phyloP scores from a whole-genome alignment of 305 asterid genomes.

The Fraxinus nigra region DNA sequence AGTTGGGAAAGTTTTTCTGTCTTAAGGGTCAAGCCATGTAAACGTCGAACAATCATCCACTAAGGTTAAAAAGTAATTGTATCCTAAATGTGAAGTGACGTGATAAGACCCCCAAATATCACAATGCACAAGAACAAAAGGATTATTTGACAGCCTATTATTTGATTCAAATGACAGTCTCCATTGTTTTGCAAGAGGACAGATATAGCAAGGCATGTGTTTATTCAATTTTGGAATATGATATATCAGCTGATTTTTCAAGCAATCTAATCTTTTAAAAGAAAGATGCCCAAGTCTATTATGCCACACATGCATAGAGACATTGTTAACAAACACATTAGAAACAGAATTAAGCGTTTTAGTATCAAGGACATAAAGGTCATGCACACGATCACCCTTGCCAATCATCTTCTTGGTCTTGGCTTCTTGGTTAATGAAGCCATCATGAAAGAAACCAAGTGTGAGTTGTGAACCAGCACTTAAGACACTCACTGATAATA shows the following conservation, averaged over 20 bases:
- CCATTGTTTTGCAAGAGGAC: background rate
- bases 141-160: too few relatives aligned
- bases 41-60: too few relatives aligned
- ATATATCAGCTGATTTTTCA: too few relatives aligned
- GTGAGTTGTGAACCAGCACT: background rate
- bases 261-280: too few relatives aligned
- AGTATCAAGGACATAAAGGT: background rate
- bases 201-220: too few relatives aligned
- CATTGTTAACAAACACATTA: background rate
- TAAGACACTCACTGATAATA: background rate
- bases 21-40: constrained; percentile 28
- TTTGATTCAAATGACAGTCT: too few relatives aligned
- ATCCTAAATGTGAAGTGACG: too few relatives aligned
- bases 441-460: background rate
- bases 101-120: too few relatives aligned
- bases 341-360: background rate
- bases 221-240: background rate
- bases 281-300: too few relatives aligned
- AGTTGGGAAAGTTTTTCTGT: constrained; percentile 49
- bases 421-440: background rate
- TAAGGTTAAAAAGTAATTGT: too few relatives aligned
- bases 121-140: too few relatives aligned
- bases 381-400: background rate
- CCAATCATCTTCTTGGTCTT: background rate
- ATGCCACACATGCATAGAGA: too few relatives aligned